These are phyloP conservation scores for Penicillium goetzii DNA, from an alignment of 495 filamentous ascomycete species.

Conservation along the genomic window DNA sequence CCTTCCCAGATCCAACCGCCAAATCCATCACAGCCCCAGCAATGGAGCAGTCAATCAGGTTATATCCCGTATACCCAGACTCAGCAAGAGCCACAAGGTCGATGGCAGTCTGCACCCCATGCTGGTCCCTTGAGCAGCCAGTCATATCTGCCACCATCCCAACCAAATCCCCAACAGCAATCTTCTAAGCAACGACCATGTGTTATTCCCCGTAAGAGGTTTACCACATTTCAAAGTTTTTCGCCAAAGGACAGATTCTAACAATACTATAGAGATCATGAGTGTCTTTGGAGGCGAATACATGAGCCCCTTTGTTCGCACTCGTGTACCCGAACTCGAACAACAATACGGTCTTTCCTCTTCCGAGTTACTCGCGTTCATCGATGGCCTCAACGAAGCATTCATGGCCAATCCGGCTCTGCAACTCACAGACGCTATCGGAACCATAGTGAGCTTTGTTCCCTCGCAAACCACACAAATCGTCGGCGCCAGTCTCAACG, in stretches of 20 bases:
- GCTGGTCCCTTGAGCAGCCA: neutral
- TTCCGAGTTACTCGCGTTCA: constrained; percentile 25
- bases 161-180: neutral
- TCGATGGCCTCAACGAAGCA: constrained; percentile 32
- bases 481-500: constrained; percentile 17
- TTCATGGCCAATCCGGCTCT: constrained; percentile 33
- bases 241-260: neutral
- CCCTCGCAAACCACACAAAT: constrained; percentile 25
- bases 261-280: constrained; percentile 20
- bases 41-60: neutral
- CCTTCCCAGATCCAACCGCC: neutral
- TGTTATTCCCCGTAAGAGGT: constrained; percentile 4
- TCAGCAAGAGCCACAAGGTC: neutral
- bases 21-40: neutral
- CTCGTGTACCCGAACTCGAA: constrained; percentile 20
- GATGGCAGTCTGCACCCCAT: neutral
- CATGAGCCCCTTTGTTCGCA: constrained; percentile 32
- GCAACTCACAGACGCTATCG: constrained; percentile 16
- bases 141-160: neutral
- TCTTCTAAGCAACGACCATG: neutral
- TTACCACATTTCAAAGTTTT: rapidly evolving
- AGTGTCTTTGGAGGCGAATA: constrained; percentile 23
- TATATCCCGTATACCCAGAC: neutral
- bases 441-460: constrained; percentile 20
- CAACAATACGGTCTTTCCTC: constrained; percentile 9